Evolutionary conservation across 2,329 filamentous ascomycete genomes (phyloP), one percentile per base, ranked within the genome.

Genomic region (Fonsecaea nubica): DNA sequence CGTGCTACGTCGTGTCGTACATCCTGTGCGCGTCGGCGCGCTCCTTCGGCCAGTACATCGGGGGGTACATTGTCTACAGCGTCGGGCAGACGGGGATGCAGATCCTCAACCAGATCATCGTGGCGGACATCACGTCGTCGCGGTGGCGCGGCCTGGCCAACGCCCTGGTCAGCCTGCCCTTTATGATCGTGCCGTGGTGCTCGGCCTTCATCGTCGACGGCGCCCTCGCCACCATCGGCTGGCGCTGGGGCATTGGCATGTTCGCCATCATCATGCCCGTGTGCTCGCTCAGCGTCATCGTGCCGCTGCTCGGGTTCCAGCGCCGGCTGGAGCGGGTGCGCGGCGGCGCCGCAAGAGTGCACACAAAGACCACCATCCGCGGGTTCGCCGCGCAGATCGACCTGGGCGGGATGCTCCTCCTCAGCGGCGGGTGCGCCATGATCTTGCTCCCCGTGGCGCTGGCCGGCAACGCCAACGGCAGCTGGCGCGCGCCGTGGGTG

Each of bases 391-490:
- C 76, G 5, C 72, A 75, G 15, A 76, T 79, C 58, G 77, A 79
- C 62, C 64, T 78, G 0, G 74, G 75, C 13, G 84, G 84, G 2
- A 75, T 82, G 1, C 56, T 83, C 15, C 75, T 86, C 0, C 79
- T 86, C 38, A 80, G 78, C 21, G 80, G 78, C 36, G 84, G 83
- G 0, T 82, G 84, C 64, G 79, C 81, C 0, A 73, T 83, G 65
- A 66, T 85, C 1, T 75, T 85, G n/a, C 73, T 85, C 1, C 83
- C 83, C 0, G 75, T 84, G 42, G 82, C 81, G 0, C 70, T 85
- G 1, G 81, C 82, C 0, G 76, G 80, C 0, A 79, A 79, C 25
- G 77, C 77, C 4, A 72, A 79, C 1, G 73, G 75, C 30, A 73
- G 77, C 57, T 84, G 83, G 82, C 75, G 73, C 5, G 83, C 82